Base-by-base conservation (phyloP, 306 rosid species). In the Senna tora region DNA sequence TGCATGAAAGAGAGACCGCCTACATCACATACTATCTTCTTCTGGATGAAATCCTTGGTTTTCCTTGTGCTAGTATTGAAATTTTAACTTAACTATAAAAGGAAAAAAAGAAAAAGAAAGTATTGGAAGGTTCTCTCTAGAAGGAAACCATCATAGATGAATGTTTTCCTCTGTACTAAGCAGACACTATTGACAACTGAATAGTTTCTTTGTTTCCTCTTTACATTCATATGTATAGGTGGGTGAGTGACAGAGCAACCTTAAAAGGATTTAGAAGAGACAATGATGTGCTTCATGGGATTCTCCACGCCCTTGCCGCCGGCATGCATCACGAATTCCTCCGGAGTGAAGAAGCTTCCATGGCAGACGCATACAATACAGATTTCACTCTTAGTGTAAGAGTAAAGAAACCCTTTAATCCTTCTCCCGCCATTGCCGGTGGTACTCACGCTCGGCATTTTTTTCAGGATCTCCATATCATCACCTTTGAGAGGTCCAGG, bases 291-390 rank as follows among this genome's bases (percentile, higher is more conserved):
- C 70, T 67, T 79, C 92, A 89, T 76, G n/a, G 96, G 94, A 63
- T 92, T 82, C 1, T 36, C 78, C 21, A 81, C 87, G 8, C 81
- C 83, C 19, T 6, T 71, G 17, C 89, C 93, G 5, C 90, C 90
- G 2, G 90, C 93, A 55, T 89, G 93, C 54, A 55, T 81, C 38
- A 92, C 84, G n/a, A 92, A 92, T 70, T 85, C 93, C 0, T 85
- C 81, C 0, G 92, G 92, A 14, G 97, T 62, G 54, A 85, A 85
- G 43, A 87, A 89, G 39, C 67, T 66, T 0, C 90, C 96, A 83
- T 92, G 97, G 79, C 96, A 92, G 67, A 79, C 85, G 65, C 96
- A 92, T 1, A 83, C 79, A 19, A 92, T 87, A 42, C 69, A 74
- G 9, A 89, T 85, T 70, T 87, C 59, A 1, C 76, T 88, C 65